Conservation (phyloP, 495 filamentous ascomycete genomes). For the Penicillium tannophilum region DNA sequence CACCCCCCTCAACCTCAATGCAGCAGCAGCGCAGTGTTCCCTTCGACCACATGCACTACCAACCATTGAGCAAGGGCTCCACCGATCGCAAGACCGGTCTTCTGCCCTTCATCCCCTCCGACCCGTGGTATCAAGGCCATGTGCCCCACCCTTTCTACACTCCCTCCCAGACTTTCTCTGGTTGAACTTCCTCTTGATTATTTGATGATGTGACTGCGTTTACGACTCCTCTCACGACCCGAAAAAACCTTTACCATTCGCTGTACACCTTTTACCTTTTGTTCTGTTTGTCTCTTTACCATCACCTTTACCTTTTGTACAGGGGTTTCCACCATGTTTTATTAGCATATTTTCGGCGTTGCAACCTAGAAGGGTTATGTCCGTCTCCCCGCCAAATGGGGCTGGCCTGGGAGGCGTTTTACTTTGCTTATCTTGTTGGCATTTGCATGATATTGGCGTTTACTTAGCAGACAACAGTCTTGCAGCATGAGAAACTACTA, state of each 20-base stretch:
- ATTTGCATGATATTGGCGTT: conserved; percentile 36
- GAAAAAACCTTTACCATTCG: conserved; percentile 19
- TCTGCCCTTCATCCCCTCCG: conserved; percentile 69
- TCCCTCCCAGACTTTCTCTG: conserved; percentile 41
- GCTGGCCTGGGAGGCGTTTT: conserved; percentile 30
- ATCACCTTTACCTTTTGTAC: conserved; percentile 13
- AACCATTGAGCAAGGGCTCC: conserved; percentile 75
- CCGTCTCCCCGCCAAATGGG: conserved; percentile 13
- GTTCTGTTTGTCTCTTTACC: conserved; percentile 8
- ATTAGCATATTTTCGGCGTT: conserved; percentile 39
- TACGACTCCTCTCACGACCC: conserved; percentile 32
- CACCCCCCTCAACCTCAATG: conserved; percentile 78
- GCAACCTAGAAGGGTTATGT: conserved; percentile 32
- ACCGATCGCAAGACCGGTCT: conserved; percentile 79
- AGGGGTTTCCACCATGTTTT: conserved; percentile 16
- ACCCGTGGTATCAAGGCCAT: conserved; percentile 46
- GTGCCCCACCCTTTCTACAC: conserved; percentile 40
- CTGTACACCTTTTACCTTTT: conserved; percentile 33
- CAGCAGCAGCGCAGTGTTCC: conserved; percentile 66
- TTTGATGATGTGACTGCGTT: conserved; percentile 25
- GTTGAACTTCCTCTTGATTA: conserved; percentile 20
- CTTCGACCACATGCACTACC: conserved; percentile 93
- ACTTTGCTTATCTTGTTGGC: conserved; percentile 12
- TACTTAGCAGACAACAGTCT: conserved; percentile 11
- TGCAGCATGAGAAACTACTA: conserved; percentile 23